A percentile compares a stretch with the other conserved stretches of the same genome.
phyloP scores from a whole-genome alignment of 2,329 filamentous ascomycete species.

The Alternaria solani region DNA sequence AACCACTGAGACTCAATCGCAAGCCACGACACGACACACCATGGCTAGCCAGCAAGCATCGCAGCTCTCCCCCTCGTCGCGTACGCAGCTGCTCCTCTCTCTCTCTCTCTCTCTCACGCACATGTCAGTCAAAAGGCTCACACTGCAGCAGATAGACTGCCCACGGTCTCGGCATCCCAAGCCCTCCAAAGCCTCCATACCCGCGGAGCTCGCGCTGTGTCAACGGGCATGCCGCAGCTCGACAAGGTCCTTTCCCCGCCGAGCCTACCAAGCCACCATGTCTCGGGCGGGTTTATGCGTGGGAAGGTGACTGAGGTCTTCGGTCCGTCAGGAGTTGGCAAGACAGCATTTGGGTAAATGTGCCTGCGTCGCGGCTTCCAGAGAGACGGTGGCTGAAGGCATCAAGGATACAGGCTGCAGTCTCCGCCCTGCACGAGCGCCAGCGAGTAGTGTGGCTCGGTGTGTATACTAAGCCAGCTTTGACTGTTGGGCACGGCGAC shows the following conservation, averaged over 20 bases:
- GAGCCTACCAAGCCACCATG: slow-evolving; percentile 32
- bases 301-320: slow-evolving; percentile 87
- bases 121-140: slow-evolving; percentile 23
- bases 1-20: slow-evolving; percentile 9
- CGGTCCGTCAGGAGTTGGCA: slow-evolving; percentile 85
- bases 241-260: slow-evolving; percentile 53
- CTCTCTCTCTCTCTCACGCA: not conserved
- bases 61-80: slow-evolving; percentile 46
- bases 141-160: slow-evolving; percentile 69
- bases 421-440: slow-evolving; percentile 67
- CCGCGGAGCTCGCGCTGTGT: slow-evolving; percentile 57
- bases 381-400: slow-evolving; percentile 35
- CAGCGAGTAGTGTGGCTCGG: slow-evolving; percentile 82
- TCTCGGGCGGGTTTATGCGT: slow-evolving; percentile 67
- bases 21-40: slow-evolving; percentile 21
- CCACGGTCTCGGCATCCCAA: slow-evolving; percentile 78
- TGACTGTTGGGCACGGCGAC: slow-evolving; percentile 22
- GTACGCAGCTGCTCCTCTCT: slow-evolving; percentile 41
- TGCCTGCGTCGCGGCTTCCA: slow-evolving; percentile 21
- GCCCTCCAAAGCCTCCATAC: slow-evolving; percentile 69
- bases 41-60: slow-evolving; percentile 44
- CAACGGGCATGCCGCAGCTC: slow-evolving; percentile 59
- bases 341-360: slow-evolving; percentile 80
- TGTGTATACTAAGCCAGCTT: slow-evolving; percentile 55
- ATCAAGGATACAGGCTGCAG: slow-evolving; percentile 72